These are phyloP conservation scores for Kurtzmaniella quercitrusa DNA, from an alignment of 1,139 yeast species.

Conservation along the genomic window DNA sequence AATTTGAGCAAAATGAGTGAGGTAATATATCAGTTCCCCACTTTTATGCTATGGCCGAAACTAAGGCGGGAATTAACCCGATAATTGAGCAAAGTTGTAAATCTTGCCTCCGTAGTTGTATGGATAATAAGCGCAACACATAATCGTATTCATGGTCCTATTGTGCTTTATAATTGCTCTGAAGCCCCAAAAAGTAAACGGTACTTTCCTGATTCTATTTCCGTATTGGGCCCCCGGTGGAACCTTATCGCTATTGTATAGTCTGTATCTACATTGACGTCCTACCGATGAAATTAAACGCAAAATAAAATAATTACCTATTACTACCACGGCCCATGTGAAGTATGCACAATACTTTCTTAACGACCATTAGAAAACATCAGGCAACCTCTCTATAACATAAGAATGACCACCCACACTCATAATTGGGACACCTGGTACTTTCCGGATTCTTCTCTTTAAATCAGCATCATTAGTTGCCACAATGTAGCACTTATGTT, in stretches of 20 bases:
- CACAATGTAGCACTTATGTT: constrained; percentile 93
- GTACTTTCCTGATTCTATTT: too few relatives aligned
- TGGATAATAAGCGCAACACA: too few relatives aligned
- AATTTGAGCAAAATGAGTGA: background rate
- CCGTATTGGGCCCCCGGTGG: too few relatives aligned
- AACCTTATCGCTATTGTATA: background rate
- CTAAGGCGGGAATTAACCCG: constrained; percentile 1
- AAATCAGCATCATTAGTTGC: constrained; percentile 99
- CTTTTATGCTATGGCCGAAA: background rate
- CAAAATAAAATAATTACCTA: background rate
- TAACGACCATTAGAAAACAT: constrained; percentile 70
- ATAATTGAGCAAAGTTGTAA: background rate
- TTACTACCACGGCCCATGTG: too few relatives aligned
- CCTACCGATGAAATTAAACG: background rate
- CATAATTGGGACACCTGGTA: constrained; percentile 95
- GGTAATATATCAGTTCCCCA: background rate
- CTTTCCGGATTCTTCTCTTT: constrained; percentile 88
- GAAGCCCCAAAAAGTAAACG: too few relatives aligned
- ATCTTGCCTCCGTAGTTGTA: background rate
- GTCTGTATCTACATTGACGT: background rate
- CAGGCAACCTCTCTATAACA: constrained; percentile 92
- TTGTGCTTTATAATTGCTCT: background rate
- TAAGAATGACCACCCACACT: constrained; percentile 93
- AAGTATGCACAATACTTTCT: too few relatives aligned
- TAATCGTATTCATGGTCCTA: background rate